These are phyloP conservation scores for Magnaporthales sp. DNA, from an alignment of 2,329 filamentous ascomycete species.

Conservation along the genomic window DNA sequence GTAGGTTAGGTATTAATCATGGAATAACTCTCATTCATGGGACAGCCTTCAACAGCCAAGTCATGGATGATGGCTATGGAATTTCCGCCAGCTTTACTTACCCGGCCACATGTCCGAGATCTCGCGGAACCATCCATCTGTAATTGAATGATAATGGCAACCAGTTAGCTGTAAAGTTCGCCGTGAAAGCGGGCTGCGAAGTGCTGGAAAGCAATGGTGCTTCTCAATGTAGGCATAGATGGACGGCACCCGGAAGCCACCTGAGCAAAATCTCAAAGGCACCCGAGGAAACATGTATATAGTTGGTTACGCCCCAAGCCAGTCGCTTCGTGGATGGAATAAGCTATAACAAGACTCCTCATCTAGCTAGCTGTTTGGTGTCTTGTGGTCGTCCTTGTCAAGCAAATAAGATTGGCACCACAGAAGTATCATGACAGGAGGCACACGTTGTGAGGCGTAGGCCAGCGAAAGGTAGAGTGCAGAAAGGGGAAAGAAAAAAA, in stretches of 20 bases:
- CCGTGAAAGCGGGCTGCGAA: not conserved
- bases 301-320: not conserved
- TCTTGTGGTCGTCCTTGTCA: not conserved
- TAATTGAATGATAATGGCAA: conserved; percentile 1
- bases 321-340: not conserved
- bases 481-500: conserved; percentile 4
- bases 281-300: not conserved
- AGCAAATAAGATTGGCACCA: not conserved
- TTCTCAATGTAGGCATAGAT: not conserved
- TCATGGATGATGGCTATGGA: not conserved
- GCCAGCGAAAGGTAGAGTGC: conserved; percentile 2
- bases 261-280: not conserved
- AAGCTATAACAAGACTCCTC: not conserved
- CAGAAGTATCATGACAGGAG: conserved; percentile 3
- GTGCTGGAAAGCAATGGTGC: not conserved
- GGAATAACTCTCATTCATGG: not conserved
- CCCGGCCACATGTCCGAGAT: conserved; percentile 97
- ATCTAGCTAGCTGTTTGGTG: not conserved
- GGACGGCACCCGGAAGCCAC: not conserved
- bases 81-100: conserved; percentile 22
- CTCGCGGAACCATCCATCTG: conserved; percentile 99
- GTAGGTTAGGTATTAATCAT: not conserved
- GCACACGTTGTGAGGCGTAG: not conserved
- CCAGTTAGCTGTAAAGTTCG: not conserved
- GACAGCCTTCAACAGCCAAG: not conserved